Evolutionary conservation across 257 asterid genomes (phyloP).

Genomic region (Lycium barbarum): DNA sequence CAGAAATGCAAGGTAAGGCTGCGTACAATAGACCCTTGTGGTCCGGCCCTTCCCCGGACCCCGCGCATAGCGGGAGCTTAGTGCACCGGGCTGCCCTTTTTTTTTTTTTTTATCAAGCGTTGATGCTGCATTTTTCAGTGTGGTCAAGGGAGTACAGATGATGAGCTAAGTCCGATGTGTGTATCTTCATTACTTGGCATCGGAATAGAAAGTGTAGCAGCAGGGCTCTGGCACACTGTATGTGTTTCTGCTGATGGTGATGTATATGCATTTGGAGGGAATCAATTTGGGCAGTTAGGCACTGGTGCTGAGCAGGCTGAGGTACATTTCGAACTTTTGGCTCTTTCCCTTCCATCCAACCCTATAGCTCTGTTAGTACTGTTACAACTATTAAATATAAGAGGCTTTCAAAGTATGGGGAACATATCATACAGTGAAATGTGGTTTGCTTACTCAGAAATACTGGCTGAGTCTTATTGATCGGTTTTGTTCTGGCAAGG

Average conservation of each 20-base stretch:
- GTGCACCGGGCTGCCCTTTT: too few species aligned
- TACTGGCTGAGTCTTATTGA: neutral
- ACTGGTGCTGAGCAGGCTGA: slow-evolving; percentile 93
- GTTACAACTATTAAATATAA: neutral
- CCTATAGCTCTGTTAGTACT: neutral
- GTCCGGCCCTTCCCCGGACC: too few species aligned
- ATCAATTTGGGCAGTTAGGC: slow-evolving; percentile 99
- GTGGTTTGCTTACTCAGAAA: neutral
- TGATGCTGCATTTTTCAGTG: slow-evolving; percentile 60
- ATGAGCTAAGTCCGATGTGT: slow-evolving; percentile 86
- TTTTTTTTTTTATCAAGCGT: neutral
- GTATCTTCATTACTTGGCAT: slow-evolving; percentile 95
- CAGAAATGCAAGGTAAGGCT: too few species aligned
- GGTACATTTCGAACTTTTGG: slow-evolving; percentile 47
- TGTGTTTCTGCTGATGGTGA: slow-evolving; percentile 96
- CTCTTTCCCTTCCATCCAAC: neutral
- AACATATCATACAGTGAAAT: neutral
- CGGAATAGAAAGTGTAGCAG: slow-evolving; percentile 84
- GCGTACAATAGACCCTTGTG: too few species aligned
- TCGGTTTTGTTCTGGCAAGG: neutral
- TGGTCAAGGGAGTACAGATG: slow-evolving; percentile 99
- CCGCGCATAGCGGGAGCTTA: too few species aligned
- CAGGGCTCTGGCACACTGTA: slow-evolving; percentile 98
- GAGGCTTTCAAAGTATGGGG: neutral
- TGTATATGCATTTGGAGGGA: slow-evolving; percentile 94